A percentile compares a stretch with the other conserved stretches of the same genome.
Evolutionary conservation across 306 rosid genomes (phyloP).

Genomic region (Pueraria montana): DNA sequence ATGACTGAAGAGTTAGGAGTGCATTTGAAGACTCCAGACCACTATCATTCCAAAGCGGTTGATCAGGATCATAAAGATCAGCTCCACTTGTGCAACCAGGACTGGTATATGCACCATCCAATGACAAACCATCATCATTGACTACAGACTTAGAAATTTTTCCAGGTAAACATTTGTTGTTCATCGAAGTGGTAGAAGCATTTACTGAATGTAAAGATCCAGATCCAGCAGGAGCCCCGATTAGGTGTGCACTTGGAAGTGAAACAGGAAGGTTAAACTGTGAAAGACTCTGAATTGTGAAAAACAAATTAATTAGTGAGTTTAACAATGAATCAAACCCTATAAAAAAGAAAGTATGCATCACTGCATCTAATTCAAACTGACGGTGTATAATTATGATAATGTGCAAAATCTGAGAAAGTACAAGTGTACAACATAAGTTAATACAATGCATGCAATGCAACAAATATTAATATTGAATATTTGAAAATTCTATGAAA

Average conservation of each 20-base stretch:
- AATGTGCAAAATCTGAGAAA: constrained; percentile 34
- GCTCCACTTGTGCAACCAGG: constrained; percentile 73
- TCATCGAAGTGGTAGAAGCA: constrained; percentile 72
- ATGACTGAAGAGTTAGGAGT: constrained; percentile 67
- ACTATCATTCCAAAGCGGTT: constrained; percentile 95
- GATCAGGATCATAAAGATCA: constrained; percentile 98
- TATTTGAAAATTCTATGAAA: constrained; percentile 22
- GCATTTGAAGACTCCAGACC: constrained; percentile 78
- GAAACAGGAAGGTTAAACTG: constrained; percentile 99
- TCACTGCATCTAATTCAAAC: constrained; percentile 36
- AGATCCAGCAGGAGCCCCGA: constrained; percentile 78
- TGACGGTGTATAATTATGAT: constrained; percentile 36
- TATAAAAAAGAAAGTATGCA: constrained; percentile 25
- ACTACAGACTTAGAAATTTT: constrained; percentile 70
- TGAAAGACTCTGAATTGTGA: constrained; percentile 78
- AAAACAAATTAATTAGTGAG: constrained; percentile 45
- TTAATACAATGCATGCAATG: not conserved
- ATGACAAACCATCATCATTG: constrained; percentile 70
- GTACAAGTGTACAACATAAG: constrained; percentile 19
- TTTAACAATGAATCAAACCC: constrained; percentile 33
- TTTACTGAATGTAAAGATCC: constrained; percentile 77
- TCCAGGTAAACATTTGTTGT: constrained; percentile 71
- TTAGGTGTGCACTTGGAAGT: constrained; percentile 81
- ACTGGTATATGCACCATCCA: constrained; percentile 79
- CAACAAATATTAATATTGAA: constrained; percentile 28